A percentile compares a stretch with the other conserved stretches of the same genome.
Evolutionary conservation across 139 green algal genomes (phyloP).

Genomic region (Coccomyxa sp.): DNA sequence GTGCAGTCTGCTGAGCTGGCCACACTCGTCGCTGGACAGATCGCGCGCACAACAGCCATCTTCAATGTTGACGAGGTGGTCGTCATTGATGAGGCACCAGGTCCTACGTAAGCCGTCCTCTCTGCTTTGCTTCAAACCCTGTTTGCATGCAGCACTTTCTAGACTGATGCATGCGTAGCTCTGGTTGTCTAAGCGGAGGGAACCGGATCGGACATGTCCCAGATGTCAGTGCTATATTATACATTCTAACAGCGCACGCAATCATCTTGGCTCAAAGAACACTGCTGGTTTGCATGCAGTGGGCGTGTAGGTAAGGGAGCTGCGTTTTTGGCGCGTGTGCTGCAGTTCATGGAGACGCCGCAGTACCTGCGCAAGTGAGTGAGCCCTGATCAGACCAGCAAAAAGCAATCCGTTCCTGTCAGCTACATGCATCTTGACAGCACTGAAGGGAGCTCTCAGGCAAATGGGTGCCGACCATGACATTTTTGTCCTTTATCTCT

Average conservation of each 20-base stretch:
- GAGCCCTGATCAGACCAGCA: background rate
- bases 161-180: no score
- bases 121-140: background rate
- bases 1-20: slow-evolving; percentile 64
- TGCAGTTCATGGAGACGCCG: slow-evolving; percentile 86
- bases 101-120: background rate
- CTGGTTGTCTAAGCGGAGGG: no score
- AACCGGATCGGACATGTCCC: no score
- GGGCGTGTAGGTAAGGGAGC: slow-evolving; percentile 20
- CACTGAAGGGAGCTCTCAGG: background rate
- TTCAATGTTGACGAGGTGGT: slow-evolving; percentile 84
- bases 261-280: no score
- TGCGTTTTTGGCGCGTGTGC: slow-evolving; percentile 67
- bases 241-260: no score
- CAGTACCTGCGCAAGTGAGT: slow-evolving; percentile 73
- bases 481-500: no score
- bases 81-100: slow-evolving; percentile 59
- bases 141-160: no score
- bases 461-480: background rate
- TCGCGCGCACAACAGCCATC: slow-evolving; percentile 68
- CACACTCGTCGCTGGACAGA: slow-evolving; percentile 59
- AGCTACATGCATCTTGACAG: background rate
- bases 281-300: background rate
- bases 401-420: background rate
- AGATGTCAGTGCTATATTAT: no score